Base-by-base conservation (phyloP, 2,329 filamentous ascomycete species). In the Aspergillus sp. region DNA sequence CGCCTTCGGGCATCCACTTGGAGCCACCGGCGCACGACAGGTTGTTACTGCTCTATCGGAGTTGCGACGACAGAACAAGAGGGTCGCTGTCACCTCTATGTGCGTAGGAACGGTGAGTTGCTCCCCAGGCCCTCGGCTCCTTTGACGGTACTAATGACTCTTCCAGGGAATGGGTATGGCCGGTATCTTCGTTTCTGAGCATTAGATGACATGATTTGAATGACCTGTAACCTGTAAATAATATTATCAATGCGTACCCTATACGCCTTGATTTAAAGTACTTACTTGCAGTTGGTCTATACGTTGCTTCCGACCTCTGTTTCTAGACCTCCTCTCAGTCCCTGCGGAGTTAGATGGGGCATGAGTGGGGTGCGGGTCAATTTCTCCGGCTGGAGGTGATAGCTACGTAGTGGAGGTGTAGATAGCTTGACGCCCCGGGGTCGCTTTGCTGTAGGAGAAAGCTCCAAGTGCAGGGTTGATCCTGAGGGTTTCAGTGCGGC, bases 101-200 rank as follows among this genome's bases (percentile, higher is more conserved):
- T 97, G 93, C 78, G 82, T 97, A 46, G 94, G 93, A 62, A 97
- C 93, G 1, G 93, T 78, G 69, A 73, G 92, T 65, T 92, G 11
- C 45, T 31, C 15, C 15, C 9, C 7, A 5, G 30, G n/a, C 7
- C 49, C 25, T 19, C 4, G 6, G 17, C 11, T 46, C 28, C 34
- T 8, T 48, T 28, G 31, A 11, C n/a, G 30, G 57, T 19, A 23
- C 34, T 64, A 47, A 34, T 34, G 38, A 30, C 60, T n/a, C 22
- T 9, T 38, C 17, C 23, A 79, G 72, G 78, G 78, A 30, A 80
- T 80, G 77, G 93, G 93, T 49, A 96, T 97, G 92, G 93, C 92
- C 56, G 92, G 92, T 66, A 88, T 97, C 57, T 97, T 93, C 88
- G 93, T 97, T 62, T 92, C 92, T 2, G 92, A 96, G 83, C 94